Base-by-base conservation (phyloP, 306 rosid species). In the Sicyos edulis region DNA sequence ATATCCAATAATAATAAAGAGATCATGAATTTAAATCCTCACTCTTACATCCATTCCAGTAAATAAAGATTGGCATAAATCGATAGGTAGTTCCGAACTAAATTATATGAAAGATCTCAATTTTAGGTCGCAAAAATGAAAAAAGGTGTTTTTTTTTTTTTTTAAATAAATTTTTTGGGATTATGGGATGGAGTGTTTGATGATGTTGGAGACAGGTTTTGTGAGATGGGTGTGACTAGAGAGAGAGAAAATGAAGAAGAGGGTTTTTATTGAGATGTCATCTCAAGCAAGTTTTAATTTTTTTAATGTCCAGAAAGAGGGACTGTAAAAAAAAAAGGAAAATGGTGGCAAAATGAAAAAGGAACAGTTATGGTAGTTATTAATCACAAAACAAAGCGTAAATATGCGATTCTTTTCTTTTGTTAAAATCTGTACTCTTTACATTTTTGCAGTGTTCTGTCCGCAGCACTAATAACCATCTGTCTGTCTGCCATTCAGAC, bases 401-500 rank as follows among this genome's bases (percentile, higher is more conserved):
- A 64, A 47, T 20, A 49, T 69, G 73, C 58, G 24, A 69, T 69
- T 69, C 24, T 50, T 69, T 69, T 69, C 47, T 68, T 68, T 20
- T 68, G 22, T n/a, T n/a, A n/a, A 21, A 47, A 47, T 1, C 22
- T 68, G 17, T 66, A 45, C 7, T 66, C 54, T 49, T 49, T 55
- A 62, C 60, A 49, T 81, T 37, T n/a, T n/a, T n/a, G n/a, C n/a
- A n/a, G n/a, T n/a, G n/a, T n/a, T n/a, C n/a, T n/a, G n/a, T n/a
- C n/a, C n/a, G n/a, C n/a, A 68, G 75, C 73, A 69, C 69, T 82
- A 76, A 70, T 81, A 69, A 85, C 78, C 78, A 65, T 80, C 65
- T 56, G 77, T 58, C 75, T 76, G 77, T 57, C 75, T 76, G 95
- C 76, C 91, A 78, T 51, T 69, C 24, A 51, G 90, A 85, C 83